Percentiles rank a stretch among this genome's conserved stretches.
Conservation (phyloP, 805 yeast genomes). For the Lachancea nothofagi region DNA sequence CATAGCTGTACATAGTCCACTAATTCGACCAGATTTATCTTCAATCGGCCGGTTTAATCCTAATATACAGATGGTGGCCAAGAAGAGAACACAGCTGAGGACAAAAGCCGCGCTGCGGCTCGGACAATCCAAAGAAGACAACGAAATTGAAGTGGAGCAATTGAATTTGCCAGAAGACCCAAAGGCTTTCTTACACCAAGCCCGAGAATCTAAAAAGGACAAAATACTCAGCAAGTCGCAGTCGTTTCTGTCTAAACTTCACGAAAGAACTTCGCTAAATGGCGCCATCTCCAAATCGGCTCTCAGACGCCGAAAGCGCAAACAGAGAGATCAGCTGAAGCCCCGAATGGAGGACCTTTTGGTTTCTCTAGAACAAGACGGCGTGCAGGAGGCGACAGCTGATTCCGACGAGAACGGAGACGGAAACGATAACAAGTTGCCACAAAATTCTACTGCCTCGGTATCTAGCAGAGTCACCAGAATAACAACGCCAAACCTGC, state of each 20-base stretch:
- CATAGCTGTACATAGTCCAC: too few species aligned
- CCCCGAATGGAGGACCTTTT: conserved; percentile 64
- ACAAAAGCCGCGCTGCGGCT: conserved; percentile 35
- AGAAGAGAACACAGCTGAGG: conserved; percentile 44
- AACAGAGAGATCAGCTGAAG: conserved; percentile 53
- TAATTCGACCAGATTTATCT: too few species aligned
- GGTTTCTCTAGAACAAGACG: conserved; percentile 41
- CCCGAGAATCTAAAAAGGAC: conserved; percentile 48
- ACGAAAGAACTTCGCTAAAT: conserved; percentile 22
- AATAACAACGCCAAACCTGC: conserved; percentile 3
- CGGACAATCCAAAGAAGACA: conserved; percentile 9
- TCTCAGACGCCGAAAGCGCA: conserved; percentile 57
- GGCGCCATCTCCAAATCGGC: conserved; percentile 62
- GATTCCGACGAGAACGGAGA: conserved; percentile 5
- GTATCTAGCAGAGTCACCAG: conserved; percentile 4
- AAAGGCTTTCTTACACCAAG: conserved; percentile 46
- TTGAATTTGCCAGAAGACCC: conserved; percentile 33
- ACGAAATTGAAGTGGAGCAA: conserved; percentile 5
- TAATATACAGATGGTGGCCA: conserved; percentile 35
- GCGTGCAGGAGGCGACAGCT: conserved; percentile 17
- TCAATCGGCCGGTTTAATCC: neutral
- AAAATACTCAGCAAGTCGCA: conserved; percentile 39
- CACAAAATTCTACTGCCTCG: neutral
- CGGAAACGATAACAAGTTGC: neutral
- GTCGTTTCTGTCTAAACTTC: conserved; percentile 29